These are phyloP conservation scores for Hypoxylon intermedium DNA, from an alignment of 495 filamentous ascomycete species.

Conservation along the genomic window DNA sequence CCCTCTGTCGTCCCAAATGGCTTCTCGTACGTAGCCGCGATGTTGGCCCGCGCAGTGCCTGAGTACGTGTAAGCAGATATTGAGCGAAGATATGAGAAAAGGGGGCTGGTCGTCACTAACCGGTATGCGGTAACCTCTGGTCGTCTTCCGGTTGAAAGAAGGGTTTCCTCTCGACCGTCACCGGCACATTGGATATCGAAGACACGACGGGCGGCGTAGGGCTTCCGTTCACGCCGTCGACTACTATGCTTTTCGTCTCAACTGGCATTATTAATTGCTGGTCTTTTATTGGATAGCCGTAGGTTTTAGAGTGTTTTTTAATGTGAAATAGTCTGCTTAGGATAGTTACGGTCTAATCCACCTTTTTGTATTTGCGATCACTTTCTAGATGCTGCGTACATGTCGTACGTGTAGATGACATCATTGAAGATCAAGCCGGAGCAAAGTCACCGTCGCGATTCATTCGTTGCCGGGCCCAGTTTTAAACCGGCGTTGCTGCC, in stretches of 20 bases:
- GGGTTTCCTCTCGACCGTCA: slow-evolving; percentile 37
- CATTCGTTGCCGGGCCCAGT: not conserved
- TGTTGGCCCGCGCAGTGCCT: slow-evolving; percentile 47
- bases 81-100: not conserved
- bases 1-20: slow-evolving; percentile 44
- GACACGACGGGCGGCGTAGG: slow-evolving; percentile 8
- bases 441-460: slow-evolving; percentile 8
- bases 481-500: slow-evolving; percentile 11
- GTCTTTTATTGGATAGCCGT: slow-evolving; percentile 7
- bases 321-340: not conserved
- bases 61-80: not conserved
- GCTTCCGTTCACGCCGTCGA: slow-evolving; percentile 9
- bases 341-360: not conserved
- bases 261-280: slow-evolving; percentile 6
- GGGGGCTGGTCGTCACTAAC: not conserved
- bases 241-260: slow-evolving; percentile 10
- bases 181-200: slow-evolving; percentile 28
- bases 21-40: slow-evolving; percentile 42
- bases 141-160: slow-evolving; percentile 38
- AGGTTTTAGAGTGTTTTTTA: too few species aligned
- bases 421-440: slow-evolving; percentile 22
- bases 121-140: slow-evolving; percentile 32
- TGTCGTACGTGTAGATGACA: slow-evolving; percentile 8
- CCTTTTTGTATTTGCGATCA: slow-evolving; percentile 15
- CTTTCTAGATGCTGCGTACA: not conserved